phyloP scores from a whole-genome alignment of 2,329 filamentous ascomycete species.

The Pleurostoma richardsiae region DNA sequence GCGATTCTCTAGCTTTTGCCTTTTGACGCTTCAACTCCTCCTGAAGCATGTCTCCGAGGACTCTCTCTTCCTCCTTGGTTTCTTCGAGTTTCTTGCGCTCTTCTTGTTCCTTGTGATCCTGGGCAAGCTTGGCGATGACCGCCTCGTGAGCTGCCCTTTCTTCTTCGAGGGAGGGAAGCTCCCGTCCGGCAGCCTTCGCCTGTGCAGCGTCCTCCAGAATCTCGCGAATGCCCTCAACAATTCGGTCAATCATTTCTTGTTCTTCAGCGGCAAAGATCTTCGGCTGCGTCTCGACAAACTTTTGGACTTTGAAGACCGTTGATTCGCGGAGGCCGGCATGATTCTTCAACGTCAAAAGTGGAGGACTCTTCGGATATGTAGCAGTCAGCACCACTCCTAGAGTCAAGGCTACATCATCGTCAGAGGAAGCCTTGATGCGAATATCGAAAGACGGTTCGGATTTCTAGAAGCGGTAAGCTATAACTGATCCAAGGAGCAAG shows the following conservation, averaged over 20 bases:
- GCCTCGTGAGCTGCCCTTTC: constrained; percentile 82
- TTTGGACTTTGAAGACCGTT: constrained; percentile 66
- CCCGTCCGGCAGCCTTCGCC: constrained; percentile 66
- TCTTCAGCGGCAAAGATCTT: constrained; percentile 45
- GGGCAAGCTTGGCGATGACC: constrained; percentile 56
- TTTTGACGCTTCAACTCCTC: constrained; percentile 66
- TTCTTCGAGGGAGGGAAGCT: constrained; percentile 82
- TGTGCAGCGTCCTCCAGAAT: constrained; percentile 83
- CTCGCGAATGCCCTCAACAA: constrained; percentile 65
- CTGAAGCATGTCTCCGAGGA: constrained; percentile 65
- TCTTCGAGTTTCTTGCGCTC: constrained; percentile 50
- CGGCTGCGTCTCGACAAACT: constrained; percentile 54
- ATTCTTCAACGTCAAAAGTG: constrained; percentile 65
- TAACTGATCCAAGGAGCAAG: constrained; percentile 5
- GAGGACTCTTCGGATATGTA: constrained; percentile 83
- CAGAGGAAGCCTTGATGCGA: constrained; percentile 66
- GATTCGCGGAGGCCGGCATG: constrained; percentile 61
- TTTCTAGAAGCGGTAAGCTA: constrained; percentile 45
- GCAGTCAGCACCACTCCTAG: constrained; percentile 80
- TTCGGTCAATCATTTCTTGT: constrained; percentile 57
- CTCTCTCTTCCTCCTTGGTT: constrained; percentile 62
- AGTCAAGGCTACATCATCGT: constrained; percentile 65
- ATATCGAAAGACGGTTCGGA: constrained; percentile 81
- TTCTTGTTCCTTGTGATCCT: constrained; percentile 48
- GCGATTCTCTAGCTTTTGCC: constrained; percentile 58